Conservation (phyloP, 177 flowering plant genomes). For the Telopea speciosissima region DNA sequence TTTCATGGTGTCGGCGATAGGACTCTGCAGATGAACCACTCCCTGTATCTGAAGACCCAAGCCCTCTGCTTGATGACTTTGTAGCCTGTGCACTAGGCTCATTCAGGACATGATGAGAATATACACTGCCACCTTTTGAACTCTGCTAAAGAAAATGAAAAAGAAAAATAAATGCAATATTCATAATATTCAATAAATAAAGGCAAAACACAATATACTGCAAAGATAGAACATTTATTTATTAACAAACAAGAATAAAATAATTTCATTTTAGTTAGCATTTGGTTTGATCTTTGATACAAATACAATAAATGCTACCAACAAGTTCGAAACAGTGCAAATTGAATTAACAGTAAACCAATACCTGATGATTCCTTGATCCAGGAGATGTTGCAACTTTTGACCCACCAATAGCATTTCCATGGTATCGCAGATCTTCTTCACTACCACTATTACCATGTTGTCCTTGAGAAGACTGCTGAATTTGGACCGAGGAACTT, state of each 20-base stretch:
- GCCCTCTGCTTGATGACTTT: conserved; percentile 25
- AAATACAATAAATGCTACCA: not conserved
- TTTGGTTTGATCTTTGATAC: too few relatives aligned
- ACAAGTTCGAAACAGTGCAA: not conserved
- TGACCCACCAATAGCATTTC: conserved; percentile 29
- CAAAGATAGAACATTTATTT: not conserved
- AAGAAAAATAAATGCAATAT: not conserved
- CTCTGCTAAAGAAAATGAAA: conserved; percentile 22
- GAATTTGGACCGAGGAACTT: conserved; percentile 56
- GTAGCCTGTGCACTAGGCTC: conserved; percentile 8
- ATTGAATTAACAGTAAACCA: not conserved
- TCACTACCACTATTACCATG: conserved; percentile 19
- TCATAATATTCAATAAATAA: not conserved
- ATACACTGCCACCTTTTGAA: conserved; percentile 22
- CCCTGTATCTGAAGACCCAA: conserved; percentile 30
- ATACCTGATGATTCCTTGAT: conserved; percentile 49
- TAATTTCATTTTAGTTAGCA: too few relatives aligned
- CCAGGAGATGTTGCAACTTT: conserved; percentile 26
- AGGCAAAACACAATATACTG: too few relatives aligned
- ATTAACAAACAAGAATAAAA: not conserved
- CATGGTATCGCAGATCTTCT: conserved; percentile 36
- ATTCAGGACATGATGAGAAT: conserved; percentile 22
- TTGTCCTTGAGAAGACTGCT: conserved; percentile 40
- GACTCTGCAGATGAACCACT: conserved; percentile 48
- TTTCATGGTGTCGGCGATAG: conserved; percentile 73